A percentile compares a stretch with the other conserved stretches of the same genome.
Conservation (phyloP, 1,284 basidiomycete species). For the Dichomitus squalens region DNA sequence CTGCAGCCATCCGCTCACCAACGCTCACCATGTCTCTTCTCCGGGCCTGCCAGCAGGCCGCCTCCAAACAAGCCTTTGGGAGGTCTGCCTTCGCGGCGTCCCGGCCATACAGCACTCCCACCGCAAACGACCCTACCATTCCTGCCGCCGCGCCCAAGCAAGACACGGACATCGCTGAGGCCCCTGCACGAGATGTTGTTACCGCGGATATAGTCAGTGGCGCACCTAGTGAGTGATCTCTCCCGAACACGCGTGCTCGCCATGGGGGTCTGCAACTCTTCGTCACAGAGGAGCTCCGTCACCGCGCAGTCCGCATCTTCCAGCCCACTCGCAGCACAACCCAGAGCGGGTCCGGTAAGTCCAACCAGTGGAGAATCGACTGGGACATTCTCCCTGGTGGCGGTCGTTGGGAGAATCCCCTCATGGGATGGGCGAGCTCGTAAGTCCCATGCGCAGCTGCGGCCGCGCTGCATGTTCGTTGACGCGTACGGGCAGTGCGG, state of each 20-base stretch:
- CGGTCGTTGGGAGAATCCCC: constrained; percentile 97
- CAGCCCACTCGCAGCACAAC: constrained; percentile 94
- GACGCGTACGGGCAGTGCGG: constrained; percentile 60
- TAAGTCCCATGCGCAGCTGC: constrained; percentile 44
- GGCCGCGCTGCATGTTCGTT: background rate
- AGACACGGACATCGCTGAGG: constrained; percentile 40
- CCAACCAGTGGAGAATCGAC: constrained; percentile 91
- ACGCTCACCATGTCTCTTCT: constrained; percentile 43
- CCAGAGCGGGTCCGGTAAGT: constrained; percentile 90
- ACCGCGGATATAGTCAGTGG: constrained; percentile 80
- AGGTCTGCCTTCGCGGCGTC: constrained; percentile 22
- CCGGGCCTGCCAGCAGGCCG: constrained; percentile 36
- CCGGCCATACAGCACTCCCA: constrained; percentile 27
- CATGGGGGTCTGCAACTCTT: background rate
- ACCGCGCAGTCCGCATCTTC: constrained; percentile 91
- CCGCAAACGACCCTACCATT: constrained; percentile 26
- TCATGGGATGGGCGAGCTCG: constrained; percentile 98
- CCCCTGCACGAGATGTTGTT: constrained; percentile 54
- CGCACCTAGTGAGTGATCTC: constrained; percentile 64
- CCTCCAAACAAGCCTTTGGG: constrained; percentile 30
- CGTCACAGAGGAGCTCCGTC: constrained; percentile 77
- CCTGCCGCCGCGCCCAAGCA: constrained; percentile 31
- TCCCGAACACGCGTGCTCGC: background rate
- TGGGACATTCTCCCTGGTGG: constrained; percentile 90
- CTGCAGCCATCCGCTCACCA: constrained; percentile 5